Percentiles rank a stretch among this genome's conserved stretches.
These are phyloP conservation scores for Casuarina glauca DNA, from an alignment of 306 rosid species.

Conservation along the genomic window DNA sequence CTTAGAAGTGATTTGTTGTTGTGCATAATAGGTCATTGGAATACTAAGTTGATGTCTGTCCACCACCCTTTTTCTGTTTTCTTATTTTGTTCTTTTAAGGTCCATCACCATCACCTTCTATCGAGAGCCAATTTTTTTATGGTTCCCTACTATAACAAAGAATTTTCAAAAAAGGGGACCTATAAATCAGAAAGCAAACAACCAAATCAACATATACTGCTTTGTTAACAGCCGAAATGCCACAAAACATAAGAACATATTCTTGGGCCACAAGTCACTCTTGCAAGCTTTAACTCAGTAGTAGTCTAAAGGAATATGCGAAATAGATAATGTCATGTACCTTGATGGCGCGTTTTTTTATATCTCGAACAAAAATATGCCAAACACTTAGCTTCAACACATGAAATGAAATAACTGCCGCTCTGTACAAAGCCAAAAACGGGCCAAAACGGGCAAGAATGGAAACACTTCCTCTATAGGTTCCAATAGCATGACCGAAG, in stretches of 20 bases:
- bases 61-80: not conserved
- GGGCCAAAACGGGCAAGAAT: slow-evolving; percentile 70
- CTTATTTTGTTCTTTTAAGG: no score
- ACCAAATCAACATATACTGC: not conserved
- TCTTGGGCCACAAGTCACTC: slow-evolving; percentile 4
- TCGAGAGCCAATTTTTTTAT: not conserved
- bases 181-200: not conserved
- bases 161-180: not conserved
- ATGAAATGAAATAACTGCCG: slow-evolving; percentile 77
- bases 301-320: slow-evolving; percentile 1
- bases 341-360: slow-evolving; percentile 71
- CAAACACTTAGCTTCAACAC: slow-evolving; percentile 70
- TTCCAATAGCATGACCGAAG: slow-evolving; percentile 78
- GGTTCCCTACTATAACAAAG: not conserved
- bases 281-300: slow-evolving; percentile 14
- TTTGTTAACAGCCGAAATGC: not conserved
- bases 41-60: not conserved
- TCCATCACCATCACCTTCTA: no score
- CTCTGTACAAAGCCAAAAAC: slow-evolving; percentile 87
- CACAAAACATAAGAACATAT: not conserved
- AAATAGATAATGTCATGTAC: slow-evolving; percentile 32
- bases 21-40: not conserved
- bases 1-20: not conserved
- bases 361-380: slow-evolving; percentile 71
- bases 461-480: slow-evolving; percentile 61